Evolutionary conservation across 768 basidiomycete genomes (phyloP), one percentile per base, ranked within the genome.

Genomic region (Crassisporium funariophilum): DNA sequence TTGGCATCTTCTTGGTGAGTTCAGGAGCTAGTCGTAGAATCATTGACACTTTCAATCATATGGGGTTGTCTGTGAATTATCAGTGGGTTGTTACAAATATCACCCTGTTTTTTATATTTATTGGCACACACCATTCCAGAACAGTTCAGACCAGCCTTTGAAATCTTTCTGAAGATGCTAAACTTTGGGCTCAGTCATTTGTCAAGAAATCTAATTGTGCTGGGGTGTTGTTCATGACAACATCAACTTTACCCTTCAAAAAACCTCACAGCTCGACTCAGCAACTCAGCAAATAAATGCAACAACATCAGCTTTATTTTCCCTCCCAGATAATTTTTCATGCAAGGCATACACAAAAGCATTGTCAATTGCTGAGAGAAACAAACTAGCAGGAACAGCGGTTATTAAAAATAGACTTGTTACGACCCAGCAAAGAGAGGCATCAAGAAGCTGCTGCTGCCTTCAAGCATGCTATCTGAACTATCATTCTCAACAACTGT

Each of bases 141-240:
- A 19, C 44, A 3, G 21, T 45, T 20, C 44, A 45, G 21, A 3
- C 3, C 4, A 12, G 17, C 22, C 24, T 45, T 11, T 23, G 12
- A 17, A 15, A 4, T 36, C 51, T 53, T 4, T 44, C 35, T 4
- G 16, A 48, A 22, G 51, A 53, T 21, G 46, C 51, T 0, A 46
- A 42, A 33, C 13, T 37, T 4, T 34, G 24, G 2, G 53, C 53
- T 29, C 31, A 35, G 13, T 17, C 35, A 25, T 54, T 50, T 33
- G 33, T 47, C 7, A 24, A 16, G 13, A 27, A 27, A 19, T 42
- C 49, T 1, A 34, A 47, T 22, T 39, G 39, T 9, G 31, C 46
- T 11, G 50, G 49, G 53, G 41, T 9, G 41, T 50, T 21, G 53
- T 50, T 11, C 51, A 50, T 22, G 53, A 51, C 41, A 54, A 54